Percentiles rank a stretch among this genome's conserved stretches.
Evolutionary conservation across 768 basidiomycete genomes (phyloP).

Genomic region (Suillus ampliporus): DNA sequence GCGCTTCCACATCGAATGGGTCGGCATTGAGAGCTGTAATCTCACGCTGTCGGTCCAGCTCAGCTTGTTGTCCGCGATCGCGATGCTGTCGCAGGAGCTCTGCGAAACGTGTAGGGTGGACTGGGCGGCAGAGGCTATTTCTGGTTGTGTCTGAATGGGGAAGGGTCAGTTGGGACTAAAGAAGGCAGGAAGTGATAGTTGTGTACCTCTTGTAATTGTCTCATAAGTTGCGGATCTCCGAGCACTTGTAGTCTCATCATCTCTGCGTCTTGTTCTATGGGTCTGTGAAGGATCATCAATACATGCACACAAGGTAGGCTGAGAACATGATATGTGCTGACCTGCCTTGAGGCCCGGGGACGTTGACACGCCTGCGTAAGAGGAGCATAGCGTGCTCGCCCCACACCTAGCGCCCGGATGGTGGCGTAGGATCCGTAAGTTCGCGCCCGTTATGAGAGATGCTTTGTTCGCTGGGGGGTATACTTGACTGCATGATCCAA

Average conservation of each 20-base stretch:
- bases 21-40: constrained; percentile 79
- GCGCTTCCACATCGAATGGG: constrained; percentile 92
- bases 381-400: constrained; percentile 67
- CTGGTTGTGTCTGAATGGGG: constrained; percentile 74
- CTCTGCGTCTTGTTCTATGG: constrained; percentile 82
- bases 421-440: constrained; percentile 66
- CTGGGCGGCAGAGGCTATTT: constrained; percentile 74
- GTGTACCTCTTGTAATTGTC: constrained; percentile 69
- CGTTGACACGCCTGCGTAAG: constrained; percentile 63
- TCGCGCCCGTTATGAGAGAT: constrained; percentile 73
- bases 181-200: neutral
- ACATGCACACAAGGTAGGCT: neutral
- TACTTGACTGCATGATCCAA: constrained; percentile 61
- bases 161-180: neutral
- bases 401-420: constrained; percentile 66
- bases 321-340: constrained; percentile 16
- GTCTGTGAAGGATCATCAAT: constrained; percentile 43
- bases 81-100: constrained; percentile 69
- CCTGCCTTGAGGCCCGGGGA: constrained; percentile 46
- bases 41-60: constrained; percentile 63
- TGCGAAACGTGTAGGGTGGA: constrained; percentile 72
- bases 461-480: constrained; percentile 73
- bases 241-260: constrained; percentile 89
- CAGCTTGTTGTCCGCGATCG: constrained; percentile 56
- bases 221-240: constrained; percentile 83